phyloP scores from a whole-genome alignment of 306 rosid genomes.

The Bauhinia variegata region DNA sequence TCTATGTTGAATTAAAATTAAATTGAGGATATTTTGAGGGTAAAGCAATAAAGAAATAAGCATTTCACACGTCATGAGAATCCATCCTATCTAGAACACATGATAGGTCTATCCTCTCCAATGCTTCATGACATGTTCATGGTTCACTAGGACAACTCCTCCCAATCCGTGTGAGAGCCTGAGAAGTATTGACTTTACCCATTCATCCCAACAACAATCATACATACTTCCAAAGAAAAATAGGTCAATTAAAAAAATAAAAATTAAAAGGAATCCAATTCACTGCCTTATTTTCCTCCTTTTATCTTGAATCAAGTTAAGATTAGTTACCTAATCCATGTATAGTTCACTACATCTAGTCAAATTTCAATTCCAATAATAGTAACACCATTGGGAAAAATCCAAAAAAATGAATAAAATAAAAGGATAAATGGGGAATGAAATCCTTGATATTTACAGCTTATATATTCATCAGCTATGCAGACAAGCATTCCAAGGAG shows the following conservation, averaged over 20 bases:
- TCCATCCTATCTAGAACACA: too few species aligned
- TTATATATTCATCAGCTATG: constrained; percentile 5
- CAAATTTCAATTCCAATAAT: neutral
- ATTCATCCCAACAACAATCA: constrained; percentile 1
- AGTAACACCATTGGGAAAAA: neutral
- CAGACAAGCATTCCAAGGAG: neutral
- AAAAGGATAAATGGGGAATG: neutral
- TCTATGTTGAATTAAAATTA: too few species aligned
- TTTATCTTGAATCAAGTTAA: too few species aligned
- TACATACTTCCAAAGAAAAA: too few species aligned
- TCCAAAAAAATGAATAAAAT: neutral
- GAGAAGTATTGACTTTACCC: neutral
- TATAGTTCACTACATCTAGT: too few species aligned
- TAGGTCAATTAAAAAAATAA: too few species aligned
- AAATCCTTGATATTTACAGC: neutral
- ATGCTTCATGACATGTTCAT: constrained; percentile 15
- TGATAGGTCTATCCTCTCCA: neutral
- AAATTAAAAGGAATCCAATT: too few species aligned
- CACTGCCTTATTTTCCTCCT: too few species aligned
- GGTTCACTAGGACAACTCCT: constrained; percentile 9
- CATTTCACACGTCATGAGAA: too few species aligned
- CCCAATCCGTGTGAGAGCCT: constrained; percentile 10
- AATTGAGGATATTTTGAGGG: too few species aligned
- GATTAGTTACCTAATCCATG: too few species aligned
- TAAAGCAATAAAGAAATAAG: too few species aligned